These are phyloP conservation scores for Xylariaceae sp. DNA, from an alignment of 2,329 filamentous ascomycete species.

Conservation along the genomic window DNA sequence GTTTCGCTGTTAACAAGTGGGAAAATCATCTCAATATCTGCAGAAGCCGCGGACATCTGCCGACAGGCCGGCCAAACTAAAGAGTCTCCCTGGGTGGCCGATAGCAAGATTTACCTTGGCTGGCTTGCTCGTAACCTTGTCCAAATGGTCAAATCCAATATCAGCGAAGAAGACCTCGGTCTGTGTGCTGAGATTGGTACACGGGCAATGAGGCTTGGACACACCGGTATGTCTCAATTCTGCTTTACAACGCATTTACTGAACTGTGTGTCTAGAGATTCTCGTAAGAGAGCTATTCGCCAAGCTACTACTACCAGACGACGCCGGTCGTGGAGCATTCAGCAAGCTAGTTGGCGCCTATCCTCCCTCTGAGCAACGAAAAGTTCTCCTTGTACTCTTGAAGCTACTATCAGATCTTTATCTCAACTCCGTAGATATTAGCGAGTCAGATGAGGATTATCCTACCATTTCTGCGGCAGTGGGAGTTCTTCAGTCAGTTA, in stretches of 20 bases:
- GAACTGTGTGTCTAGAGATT: conserved; percentile 43
- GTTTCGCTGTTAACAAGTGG: conserved; percentile 55
- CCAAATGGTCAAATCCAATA: conserved; percentile 46
- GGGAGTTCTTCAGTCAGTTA: conserved; percentile 58
- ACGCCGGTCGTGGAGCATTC: conserved; percentile 35
- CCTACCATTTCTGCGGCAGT: conserved; percentile 62
- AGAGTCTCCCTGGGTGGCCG: conserved; percentile 63
- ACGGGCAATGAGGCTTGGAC: conserved; percentile 73
- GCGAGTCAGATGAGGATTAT: conserved; percentile 41
- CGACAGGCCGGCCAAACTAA: conserved; percentile 43
- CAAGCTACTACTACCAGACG: conserved; percentile 33
- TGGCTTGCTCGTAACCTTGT: conserved; percentile 75
- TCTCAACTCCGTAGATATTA: conserved; percentile 45
- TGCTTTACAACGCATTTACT: not conserved
- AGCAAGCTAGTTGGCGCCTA: conserved; percentile 44
- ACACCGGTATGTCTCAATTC: conserved; percentile 61
- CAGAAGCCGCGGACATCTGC: conserved; percentile 60
- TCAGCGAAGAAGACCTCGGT: conserved; percentile 46
- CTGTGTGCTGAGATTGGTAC: conserved; percentile 56
- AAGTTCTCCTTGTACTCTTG: conserved; percentile 47
- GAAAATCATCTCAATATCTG: conserved; percentile 55
- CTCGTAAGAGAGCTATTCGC: conserved; percentile 44
- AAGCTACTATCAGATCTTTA: conserved; percentile 54
- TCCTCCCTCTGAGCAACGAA: conserved; percentile 52
- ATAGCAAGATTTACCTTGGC: conserved; percentile 66